phyloP scores from a whole-genome alignment of 2,329 filamentous ascomycete species.

The Pseudocercospora pini-densiflorae region DNA sequence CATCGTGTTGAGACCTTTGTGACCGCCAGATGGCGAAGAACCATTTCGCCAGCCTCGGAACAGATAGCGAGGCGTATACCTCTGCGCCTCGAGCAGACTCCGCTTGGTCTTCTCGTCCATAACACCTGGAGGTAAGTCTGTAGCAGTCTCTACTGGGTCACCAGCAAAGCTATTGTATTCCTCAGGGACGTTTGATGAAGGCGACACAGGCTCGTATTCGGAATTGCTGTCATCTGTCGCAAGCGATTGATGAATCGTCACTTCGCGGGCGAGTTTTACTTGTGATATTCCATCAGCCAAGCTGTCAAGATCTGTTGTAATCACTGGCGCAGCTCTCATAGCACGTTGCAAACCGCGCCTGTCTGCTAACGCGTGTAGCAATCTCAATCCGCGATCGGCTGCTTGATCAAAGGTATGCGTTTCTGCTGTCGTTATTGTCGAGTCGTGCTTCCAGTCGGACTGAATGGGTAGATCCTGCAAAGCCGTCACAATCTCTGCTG shows the following conservation, averaged over 20 bases:
- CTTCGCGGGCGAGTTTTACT: background rate
- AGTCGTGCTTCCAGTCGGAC: background rate
- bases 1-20: constrained; percentile 4
- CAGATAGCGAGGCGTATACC: constrained; percentile 13
- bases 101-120: constrained; percentile 12
- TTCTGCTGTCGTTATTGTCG: background rate
- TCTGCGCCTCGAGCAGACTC: constrained; percentile 6
- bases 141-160: background rate
- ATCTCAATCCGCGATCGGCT: background rate
- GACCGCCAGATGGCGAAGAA: background rate
- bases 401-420: background rate
- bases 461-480: background rate
- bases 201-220: background rate
- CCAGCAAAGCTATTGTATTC: background rate
- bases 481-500: background rate
- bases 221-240: background rate
- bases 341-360: background rate
- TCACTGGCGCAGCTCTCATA: background rate
- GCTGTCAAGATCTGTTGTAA: background rate
- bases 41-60: constrained; percentile 12
- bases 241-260: background rate
- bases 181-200: background rate
- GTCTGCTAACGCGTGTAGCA: background rate
- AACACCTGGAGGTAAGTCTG: background rate
- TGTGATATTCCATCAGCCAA: background rate